Conservation (phyloP, 176 grass and related monocot genomes). For the Musa schizocarpa region DNA sequence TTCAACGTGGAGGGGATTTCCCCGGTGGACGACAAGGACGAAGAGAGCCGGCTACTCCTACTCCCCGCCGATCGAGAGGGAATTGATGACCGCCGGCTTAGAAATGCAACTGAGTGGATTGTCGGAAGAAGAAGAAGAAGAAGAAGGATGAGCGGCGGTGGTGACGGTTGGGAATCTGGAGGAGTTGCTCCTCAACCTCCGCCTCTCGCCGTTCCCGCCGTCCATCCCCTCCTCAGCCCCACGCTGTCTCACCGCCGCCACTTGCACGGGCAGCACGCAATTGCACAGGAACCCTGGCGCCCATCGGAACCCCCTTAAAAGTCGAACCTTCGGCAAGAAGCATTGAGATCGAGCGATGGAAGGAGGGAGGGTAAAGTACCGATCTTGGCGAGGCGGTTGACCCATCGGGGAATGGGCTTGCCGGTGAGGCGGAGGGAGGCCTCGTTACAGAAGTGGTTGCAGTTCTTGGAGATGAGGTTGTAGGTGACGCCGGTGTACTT, state of each 20-base stretch:
- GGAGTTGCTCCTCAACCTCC: conserved; percentile 3
- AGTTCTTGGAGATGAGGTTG: conserved; percentile 21
- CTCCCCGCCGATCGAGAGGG: not conserved
- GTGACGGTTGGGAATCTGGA: not conserved
- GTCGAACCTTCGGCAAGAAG: not conserved
- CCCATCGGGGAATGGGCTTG: conserved; percentile 9
- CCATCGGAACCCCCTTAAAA: not conserved
- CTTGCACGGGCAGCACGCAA: not conserved
- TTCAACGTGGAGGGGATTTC: not conserved
- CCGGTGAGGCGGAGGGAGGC: conserved; percentile 10
- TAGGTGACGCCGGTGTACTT: conserved; percentile 8
- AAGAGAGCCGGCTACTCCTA: too few relatives aligned
- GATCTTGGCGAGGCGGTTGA: conserved; percentile 17
- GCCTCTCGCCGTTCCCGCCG: not conserved
- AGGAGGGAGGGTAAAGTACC: not conserved
- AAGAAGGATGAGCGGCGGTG: not conserved
- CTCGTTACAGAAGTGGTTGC: conserved; percentile 16
- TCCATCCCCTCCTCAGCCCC: not conserved
- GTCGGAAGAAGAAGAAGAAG: not conserved
- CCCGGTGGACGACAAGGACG: not conserved
- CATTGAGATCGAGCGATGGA: not conserved
- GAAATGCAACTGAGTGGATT: not conserved
- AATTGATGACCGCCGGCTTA: not conserved
- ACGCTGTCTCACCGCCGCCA: not conserved
- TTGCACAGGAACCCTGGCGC: not conserved